Percentiles rank a stretch among this genome's conserved stretches.
Evolutionary conservation across 1,284 basidiomycete species (phyloP).

Genomic region (Puccinia horiana): DNA sequence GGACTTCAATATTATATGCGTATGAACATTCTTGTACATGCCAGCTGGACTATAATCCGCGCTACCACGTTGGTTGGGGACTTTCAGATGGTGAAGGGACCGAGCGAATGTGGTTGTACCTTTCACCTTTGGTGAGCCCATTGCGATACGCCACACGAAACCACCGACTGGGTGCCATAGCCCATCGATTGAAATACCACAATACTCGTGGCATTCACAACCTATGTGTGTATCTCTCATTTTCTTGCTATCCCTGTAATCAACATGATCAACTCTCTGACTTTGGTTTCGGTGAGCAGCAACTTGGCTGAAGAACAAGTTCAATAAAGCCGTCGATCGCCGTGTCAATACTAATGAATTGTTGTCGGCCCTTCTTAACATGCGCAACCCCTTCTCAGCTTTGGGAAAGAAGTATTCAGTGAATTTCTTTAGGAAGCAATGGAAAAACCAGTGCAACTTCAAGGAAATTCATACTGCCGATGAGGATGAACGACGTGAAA

Average conservation of each 20-base stretch:
- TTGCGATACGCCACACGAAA: constrained; percentile 7
- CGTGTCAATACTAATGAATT: background rate
- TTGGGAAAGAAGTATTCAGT: background rate
- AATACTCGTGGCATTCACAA: background rate
- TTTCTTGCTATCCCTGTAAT: background rate
- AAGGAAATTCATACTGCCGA: background rate
- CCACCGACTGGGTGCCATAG: background rate
- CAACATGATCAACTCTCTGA: too few species aligned
- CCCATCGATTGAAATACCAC: background rate
- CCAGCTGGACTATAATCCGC: constrained; percentile 12
- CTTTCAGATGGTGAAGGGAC: too few species aligned
- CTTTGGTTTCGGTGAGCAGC: background rate
- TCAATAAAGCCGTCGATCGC: background rate
- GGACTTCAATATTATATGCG: background rate
- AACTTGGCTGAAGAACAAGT: background rate
- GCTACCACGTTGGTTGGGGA: background rate
- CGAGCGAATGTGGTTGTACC: background rate
- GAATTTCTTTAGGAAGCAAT: background rate
- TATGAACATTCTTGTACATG: background rate
- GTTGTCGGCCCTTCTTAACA: background rate
- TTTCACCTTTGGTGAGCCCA: background rate
- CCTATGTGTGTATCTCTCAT: background rate
- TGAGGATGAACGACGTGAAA: background rate
- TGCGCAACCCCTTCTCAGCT: background rate
- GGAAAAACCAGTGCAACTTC: background rate